Conservation (phyloP, 83 land plant species). For the Diphasiastrum complanatum region DNA sequence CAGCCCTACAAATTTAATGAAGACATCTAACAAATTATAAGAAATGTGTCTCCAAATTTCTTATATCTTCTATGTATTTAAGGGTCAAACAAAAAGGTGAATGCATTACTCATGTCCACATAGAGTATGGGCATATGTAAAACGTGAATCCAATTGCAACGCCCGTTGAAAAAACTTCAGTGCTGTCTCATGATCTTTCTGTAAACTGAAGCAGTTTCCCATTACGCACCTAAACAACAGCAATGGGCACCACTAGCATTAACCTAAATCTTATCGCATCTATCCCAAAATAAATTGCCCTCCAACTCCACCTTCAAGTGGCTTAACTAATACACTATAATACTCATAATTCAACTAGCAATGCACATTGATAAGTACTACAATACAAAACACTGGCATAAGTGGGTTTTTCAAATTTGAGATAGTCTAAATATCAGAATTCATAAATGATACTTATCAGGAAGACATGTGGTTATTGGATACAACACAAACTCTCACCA, state of each 20-base stretch:
- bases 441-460: too few species aligned
- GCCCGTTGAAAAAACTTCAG: conserved; percentile 92
- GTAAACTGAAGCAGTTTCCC: conserved; percentile 97
- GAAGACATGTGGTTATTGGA: background rate
- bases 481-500: conserved; percentile 42
- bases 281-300: background rate
- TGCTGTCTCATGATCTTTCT: conserved; percentile 96
- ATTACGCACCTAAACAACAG: conserved; percentile 82
- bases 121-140: conserved; percentile 90
- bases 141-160: conserved; percentile 69
- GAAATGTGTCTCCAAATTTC: background rate
- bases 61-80: background rate
- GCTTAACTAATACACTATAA: background rate
- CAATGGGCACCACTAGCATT: background rate
- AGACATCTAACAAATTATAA: background rate
- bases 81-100: background rate
- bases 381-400: too few species aligned
- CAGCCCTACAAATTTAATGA: too few species aligned
- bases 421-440: too few species aligned
- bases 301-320: background rate
- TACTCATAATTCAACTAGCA: too few species aligned
- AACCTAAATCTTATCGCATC: background rate
- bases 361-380: too few species aligned
- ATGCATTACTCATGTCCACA: conserved; percentile 92
- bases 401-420: too few species aligned